Base-by-base conservation (phyloP, 1,284 basidiomycete genomes). In the Boletus smithii region DNA sequence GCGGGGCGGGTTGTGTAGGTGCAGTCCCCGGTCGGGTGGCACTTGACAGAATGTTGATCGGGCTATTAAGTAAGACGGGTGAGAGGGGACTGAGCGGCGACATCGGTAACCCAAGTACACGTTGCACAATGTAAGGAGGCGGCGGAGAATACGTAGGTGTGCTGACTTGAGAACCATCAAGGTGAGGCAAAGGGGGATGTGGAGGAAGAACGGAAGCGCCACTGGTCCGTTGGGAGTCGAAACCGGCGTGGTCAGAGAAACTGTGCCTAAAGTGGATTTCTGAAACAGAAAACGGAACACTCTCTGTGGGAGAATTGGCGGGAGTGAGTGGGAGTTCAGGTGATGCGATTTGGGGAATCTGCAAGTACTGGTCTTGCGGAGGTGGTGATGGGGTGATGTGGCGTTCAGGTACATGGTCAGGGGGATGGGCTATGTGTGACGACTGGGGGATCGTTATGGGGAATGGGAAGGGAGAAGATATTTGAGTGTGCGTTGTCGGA, bases 241-340 rank as follows among this genome's bases (percentile, higher is more conserved):
- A 34, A 24, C 59, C 62, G 1, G 75, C 70, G 6, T 77, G 75
- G 13, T 80, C 77, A 2, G 76, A 73, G 42, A 66, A 67, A 49
- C 72, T 75, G 50, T 79, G 73, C 40, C 79, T 71, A 68, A 83
- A 84, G 54, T 80, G 72, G 43, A 83, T 73, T 33, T 85, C 83
- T 2, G 81, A 83, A 31, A 83, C 74, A n/a, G 84, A 81, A 55
- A 80, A 70, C 1, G 83, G 82, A 44, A 85, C 69, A 44, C 83
- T 85, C 41, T 85, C 81, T 0, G 81, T 81, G 17, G 83, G 83
- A 9, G 84, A 84, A 29, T 35, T 52, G 42, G 59, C 42, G n/a
- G 51, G 26, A 65, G 67, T 16, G 53, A 55, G 35, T 60, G 57
- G 50, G 49, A 54, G 35, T 42, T 54, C 60, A 3, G 49, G 53